Conservation (phyloP, 2,329 filamentous ascomycete species). For the Botrytis deweyae region DNA sequence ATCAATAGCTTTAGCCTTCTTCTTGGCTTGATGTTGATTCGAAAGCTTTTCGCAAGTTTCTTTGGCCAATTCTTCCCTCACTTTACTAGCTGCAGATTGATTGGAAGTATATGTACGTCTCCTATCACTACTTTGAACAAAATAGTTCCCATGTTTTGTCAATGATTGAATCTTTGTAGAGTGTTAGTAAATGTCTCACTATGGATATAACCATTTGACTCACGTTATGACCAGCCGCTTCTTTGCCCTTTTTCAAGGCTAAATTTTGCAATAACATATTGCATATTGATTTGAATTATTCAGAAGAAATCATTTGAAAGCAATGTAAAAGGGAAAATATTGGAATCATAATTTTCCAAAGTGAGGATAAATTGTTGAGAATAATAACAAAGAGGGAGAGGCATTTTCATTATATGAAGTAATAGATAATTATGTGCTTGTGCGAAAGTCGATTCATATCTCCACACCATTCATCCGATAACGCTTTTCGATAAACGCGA, state of each 20-base stretch:
- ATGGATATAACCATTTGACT: slow-evolving; percentile 28
- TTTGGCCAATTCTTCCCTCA: slow-evolving; percentile 34
- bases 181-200: slow-evolving; percentile 26
- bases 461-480: slow-evolving; percentile 18
- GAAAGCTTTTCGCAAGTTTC: slow-evolving; percentile 36
- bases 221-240: slow-evolving; percentile 39
- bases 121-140: slow-evolving; percentile 9
- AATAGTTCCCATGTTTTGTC: slow-evolving; percentile 27
- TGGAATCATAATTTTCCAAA: neutral
- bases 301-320: slow-evolving; percentile 21
- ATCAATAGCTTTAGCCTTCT: slow-evolving; percentile 49
- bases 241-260: slow-evolving; percentile 39
- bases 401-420: neutral
- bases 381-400: slow-evolving; percentile 4
- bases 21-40: slow-evolving; percentile 44
- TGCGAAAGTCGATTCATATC: slow-evolving; percentile 4
- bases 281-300: slow-evolving; percentile 35
- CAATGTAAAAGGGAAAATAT: neutral
- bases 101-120: slow-evolving; percentile 22
- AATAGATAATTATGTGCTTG: neutral
- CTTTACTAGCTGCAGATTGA: slow-evolving; percentile 27
- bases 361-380: slow-evolving; percentile 1
- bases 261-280: slow-evolving; percentile 38
- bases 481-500: slow-evolving; percentile 14
- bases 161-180: slow-evolving; percentile 35